These are phyloP conservation scores for Perilla frutescens DNA, from an alignment of 257 asterid genomes.

Conservation along the genomic window DNA sequence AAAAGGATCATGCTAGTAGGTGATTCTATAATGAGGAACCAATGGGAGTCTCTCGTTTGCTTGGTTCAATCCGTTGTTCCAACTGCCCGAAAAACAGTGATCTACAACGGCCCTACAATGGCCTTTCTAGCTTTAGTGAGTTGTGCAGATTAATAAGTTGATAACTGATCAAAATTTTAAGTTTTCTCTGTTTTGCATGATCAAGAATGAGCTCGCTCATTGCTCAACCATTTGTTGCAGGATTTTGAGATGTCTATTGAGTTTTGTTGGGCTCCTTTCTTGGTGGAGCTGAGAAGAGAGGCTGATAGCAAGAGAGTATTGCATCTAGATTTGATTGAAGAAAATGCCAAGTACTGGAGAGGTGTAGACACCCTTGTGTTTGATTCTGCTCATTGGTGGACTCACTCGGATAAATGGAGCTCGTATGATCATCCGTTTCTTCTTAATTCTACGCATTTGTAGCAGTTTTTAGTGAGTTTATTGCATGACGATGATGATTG, in stretches of 20 bases:
- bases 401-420: conserved; percentile 77
- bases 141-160: neutral
- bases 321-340: conserved; percentile 84
- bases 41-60: conserved; percentile 96
- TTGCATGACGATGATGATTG: conserved; percentile 1
- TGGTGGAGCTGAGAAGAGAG: conserved; percentile 77
- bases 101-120: conserved; percentile 86
- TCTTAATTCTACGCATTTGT: neutral
- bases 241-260: conserved; percentile 90
- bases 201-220: neutral
- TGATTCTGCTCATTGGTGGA: conserved; percentile 99
- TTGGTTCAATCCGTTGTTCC: conserved; percentile 85
- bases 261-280: conserved; percentile 90
- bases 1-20: conserved; percentile 93
- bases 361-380: conserved; percentile 83
- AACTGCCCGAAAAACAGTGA: conserved; percentile 63
- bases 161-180: neutral
- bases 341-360: conserved; percentile 91
- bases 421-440: conserved; percentile 53
- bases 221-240: conserved; percentile 35
- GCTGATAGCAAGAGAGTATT: conserved; percentile 61
- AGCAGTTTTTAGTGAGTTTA: neutral
- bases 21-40: conserved; percentile 92
- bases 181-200: neutral
- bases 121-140: conserved; percentile 90